Evolutionary conservation across 805 yeast genomes (phyloP).

Genomic region (Suhomyces canberraensis): DNA sequence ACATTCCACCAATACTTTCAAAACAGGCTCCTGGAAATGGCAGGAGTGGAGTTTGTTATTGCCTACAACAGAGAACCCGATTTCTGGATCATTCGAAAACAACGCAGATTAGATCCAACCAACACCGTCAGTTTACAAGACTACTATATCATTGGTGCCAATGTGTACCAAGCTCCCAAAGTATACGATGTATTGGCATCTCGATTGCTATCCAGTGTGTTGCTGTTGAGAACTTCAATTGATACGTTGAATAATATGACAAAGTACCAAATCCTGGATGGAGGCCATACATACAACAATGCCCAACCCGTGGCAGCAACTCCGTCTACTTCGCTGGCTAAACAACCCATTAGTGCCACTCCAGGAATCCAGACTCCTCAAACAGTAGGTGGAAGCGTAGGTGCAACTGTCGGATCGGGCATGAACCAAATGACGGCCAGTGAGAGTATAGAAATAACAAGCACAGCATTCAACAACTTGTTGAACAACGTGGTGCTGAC

Average conservation of each 20-base stretch:
- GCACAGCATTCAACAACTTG: slow-evolving; percentile 31
- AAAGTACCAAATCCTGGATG: slow-evolving; percentile 30
- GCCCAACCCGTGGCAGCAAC: slow-evolving; percentile 6
- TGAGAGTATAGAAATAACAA: slow-evolving; percentile 22
- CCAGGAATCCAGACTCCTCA: slow-evolving; percentile 16
- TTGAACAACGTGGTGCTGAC: slow-evolving; percentile 23
- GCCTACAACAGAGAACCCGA: slow-evolving; percentile 81
- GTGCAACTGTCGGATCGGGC: slow-evolving; percentile 8
- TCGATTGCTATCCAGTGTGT: slow-evolving; percentile 47
- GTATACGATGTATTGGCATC: slow-evolving; percentile 70
- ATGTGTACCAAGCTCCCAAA: slow-evolving; percentile 86
- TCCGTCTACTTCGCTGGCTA: slow-evolving; percentile 8
- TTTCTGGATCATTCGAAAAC: slow-evolving; percentile 87
- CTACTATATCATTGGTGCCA: slow-evolving; percentile 87
- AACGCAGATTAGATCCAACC: slow-evolving; percentile 54
- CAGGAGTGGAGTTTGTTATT: slow-evolving; percentile 81
- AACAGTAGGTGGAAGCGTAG: slow-evolving; percentile 9
- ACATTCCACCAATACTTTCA: slow-evolving; percentile 40
- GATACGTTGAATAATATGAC: slow-evolving; percentile 32
- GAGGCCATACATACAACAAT: slow-evolving; percentile 28
- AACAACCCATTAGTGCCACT: slow-evolving; percentile 4
- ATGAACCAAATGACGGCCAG: slow-evolving; percentile 3
- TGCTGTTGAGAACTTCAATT: slow-evolving; percentile 33
- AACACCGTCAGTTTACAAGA: slow-evolving; percentile 60
- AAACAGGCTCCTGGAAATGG: slow-evolving; percentile 67